Evolutionary conservation across 1,139 yeast species (phyloP).

Genomic region (Geotrichum histeridarum): DNA sequence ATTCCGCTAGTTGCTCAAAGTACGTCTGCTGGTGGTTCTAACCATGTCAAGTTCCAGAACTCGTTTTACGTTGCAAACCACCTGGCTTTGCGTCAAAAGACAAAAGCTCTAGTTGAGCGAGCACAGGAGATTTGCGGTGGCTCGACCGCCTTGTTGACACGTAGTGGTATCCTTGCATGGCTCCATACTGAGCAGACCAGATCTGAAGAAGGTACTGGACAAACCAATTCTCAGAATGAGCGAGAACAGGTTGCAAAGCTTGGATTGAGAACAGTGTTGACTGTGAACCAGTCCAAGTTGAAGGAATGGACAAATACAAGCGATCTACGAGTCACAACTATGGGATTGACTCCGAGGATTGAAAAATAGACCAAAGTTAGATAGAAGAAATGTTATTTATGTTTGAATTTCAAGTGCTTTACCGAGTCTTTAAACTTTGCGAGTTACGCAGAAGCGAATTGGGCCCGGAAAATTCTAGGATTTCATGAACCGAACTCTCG

Average conservation of each 20-base stretch:
- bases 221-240: neutral
- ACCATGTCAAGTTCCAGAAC: constrained; percentile 17
- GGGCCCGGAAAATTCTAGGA: too few species aligned
- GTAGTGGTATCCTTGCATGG: constrained; percentile 55
- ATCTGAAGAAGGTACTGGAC: neutral
- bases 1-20: constrained; percentile 36
- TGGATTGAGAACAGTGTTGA: constrained; percentile 68
- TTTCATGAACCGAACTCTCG: too few species aligned
- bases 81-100: constrained; percentile 35
- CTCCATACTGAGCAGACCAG: constrained; percentile 13
- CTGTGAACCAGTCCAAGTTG: constrained; percentile 28
- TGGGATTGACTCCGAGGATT: neutral
- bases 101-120: constrained; percentile 45
- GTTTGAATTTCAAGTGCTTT: too few species aligned
- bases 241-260: constrained; percentile 14
- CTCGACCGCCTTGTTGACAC: constrained; percentile 54
- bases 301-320: constrained; percentile 24
- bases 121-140: constrained; percentile 58
- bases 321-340: constrained; percentile 9
- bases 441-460: too few species aligned
- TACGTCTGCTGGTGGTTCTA: neutral
- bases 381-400: too few species aligned
- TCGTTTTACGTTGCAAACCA: constrained; percentile 17
- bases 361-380: too few species aligned
- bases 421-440: too few species aligned